Evolutionary conservation across 202 grass and related monocot genomes (phyloP).

Genomic region (Zizania palustris): DNA sequence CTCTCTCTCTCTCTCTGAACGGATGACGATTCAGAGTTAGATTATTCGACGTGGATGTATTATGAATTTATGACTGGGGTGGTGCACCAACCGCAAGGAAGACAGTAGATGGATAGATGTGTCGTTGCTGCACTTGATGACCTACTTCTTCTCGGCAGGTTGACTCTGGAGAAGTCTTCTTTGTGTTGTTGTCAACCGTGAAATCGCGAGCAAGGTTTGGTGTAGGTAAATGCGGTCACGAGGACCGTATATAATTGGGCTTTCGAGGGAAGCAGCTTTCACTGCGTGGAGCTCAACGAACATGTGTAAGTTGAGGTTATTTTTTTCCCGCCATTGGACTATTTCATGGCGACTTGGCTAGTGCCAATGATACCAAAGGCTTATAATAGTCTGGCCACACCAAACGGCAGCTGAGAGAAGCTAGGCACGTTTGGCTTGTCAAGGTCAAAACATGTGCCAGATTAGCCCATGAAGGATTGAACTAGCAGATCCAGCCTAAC

Average conservation of each 20-base stretch:
- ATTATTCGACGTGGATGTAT: constrained; percentile 6
- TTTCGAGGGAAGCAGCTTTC: background rate
- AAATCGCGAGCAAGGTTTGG: constrained; percentile 4
- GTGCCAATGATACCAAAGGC: background rate
- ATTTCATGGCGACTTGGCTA: background rate
- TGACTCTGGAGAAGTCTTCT: background rate
- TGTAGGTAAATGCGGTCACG: background rate
- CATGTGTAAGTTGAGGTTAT: background rate
- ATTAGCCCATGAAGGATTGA: background rate
- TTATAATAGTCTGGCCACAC: background rate
- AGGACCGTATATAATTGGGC: constrained; percentile 9
- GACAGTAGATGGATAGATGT: no score
- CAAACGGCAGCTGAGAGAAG: background rate
- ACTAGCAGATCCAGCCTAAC: background rate
- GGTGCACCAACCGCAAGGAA: background rate
- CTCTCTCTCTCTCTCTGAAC: no score
- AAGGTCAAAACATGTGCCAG: constrained; percentile 29
- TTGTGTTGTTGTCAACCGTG: constrained; percentile 1
- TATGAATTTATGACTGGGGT: background rate
- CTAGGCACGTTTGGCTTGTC: background rate
- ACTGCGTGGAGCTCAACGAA: background rate
- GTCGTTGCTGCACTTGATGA: no score
- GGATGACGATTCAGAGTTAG: background rate
- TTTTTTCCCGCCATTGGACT: background rate
- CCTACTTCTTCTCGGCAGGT: no score